Evolutionary conservation across 441 rosid species (phyloP).

Genomic region (Gossypium davidsonii): DNA sequence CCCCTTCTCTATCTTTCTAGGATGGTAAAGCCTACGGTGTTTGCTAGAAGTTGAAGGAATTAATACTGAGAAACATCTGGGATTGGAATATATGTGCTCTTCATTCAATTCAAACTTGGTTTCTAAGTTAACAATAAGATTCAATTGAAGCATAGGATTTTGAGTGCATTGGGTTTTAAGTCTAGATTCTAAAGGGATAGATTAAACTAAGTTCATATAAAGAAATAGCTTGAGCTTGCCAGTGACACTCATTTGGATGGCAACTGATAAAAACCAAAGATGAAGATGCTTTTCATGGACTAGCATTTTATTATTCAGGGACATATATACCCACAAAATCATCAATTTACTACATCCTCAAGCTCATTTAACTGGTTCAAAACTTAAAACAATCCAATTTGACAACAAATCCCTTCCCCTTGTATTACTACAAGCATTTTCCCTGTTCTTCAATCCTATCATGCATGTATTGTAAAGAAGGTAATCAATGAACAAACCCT

Average conservation of each 20-base stretch:
- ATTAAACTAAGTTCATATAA: background rate
- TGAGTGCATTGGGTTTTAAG: background rate
- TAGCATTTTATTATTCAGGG: background rate
- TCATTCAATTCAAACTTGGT: background rate
- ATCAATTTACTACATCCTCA: background rate
- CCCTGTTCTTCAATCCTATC: background rate
- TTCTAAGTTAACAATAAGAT: background rate
- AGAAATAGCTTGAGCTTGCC: background rate
- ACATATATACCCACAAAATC: background rate
- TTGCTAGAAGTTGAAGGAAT: background rate
- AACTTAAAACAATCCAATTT: background rate
- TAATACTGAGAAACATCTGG: slow-evolving; percentile 3
- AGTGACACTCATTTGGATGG: background rate
- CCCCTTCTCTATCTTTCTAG: background rate
- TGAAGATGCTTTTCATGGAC: background rate
- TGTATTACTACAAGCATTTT: background rate
- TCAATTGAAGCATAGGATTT: background rate
- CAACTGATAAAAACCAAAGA: background rate
- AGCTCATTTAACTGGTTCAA: background rate
- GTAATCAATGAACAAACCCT: background rate
- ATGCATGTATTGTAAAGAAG: background rate
- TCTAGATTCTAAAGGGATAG: background rate
- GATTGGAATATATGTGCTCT: background rate
- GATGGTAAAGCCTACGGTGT: background rate
- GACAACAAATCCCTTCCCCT: background rate